Evolutionary conservation across 495 filamentous ascomycete species (phyloP), one percentile per base, ranked within the genome.

Genomic region (Cladorrhinum samala): DNA sequence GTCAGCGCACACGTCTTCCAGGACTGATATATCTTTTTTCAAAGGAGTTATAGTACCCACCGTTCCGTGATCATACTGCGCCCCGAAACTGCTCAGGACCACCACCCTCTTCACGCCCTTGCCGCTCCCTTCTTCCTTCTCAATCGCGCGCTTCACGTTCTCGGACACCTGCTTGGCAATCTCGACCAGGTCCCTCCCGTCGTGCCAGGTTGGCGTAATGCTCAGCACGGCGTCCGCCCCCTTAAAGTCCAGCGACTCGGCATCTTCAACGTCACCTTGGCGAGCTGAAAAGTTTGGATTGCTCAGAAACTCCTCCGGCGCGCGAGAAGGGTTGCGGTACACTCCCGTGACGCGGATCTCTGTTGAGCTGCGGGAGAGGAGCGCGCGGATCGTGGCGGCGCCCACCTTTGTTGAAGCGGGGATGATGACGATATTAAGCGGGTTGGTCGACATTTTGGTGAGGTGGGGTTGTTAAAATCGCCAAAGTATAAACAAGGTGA

Each of bases 41-140:
- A 37, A 7, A 7, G 30, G 14, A 37, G 14, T 37, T 37, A 7
- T 14, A 37, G 30, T 20, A 44, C 47, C 1, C 44, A 67, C 64
- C 9, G 52, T 56, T 2, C 63, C 61, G 1, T 53, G 17, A 41
- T 53, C 49, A 37, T 62, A 61, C 43, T 67, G 64, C 16, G 64
- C 64, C 2, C 64, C 61, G n/a, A 46, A 25, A 27, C 55, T 62
- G 1, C 48, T 39, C 21, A 67, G 6, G 0, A 58, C 13, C 1
- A 64, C 64, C 8, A 67, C 40, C 7, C 16, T 48, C 46, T 36
- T 48, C 6, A 48, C 25, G 17, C n/a, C n/a, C n/a, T n/a, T n/a
- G n/a, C n/a, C 33, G 21, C 23, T 19, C 1, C 19, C 46, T 17
- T 30, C 11, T 33, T 33, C 27, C 27, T 6, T 4, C 9, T 33